Conservation (phyloP, 1,284 basidiomycete genomes). For the Microbotryum scabiosae region DNA sequence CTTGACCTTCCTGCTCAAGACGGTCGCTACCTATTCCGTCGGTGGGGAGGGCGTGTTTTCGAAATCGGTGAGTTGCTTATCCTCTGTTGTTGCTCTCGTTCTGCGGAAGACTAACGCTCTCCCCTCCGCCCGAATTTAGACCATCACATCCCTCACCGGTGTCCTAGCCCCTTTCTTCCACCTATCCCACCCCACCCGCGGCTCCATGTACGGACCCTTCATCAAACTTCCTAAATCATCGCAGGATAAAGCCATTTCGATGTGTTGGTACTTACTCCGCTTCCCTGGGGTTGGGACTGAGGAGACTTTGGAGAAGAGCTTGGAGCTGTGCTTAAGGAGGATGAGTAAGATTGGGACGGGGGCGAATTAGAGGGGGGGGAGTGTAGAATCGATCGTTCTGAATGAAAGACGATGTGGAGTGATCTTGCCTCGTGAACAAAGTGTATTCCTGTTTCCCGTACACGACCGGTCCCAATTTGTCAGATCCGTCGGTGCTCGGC, state of each 20-base stretch:
- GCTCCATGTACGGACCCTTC: constrained; percentile 37
- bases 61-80: neutral
- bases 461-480: no score
- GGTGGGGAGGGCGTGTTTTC: constrained; percentile 1
- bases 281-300: neutral
- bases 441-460: no score
- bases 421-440: no score
- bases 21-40: neutral
- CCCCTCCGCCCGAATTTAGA: constrained; percentile 39
- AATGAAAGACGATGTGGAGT: no score
- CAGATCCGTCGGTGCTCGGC: no score
- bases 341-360: no score
- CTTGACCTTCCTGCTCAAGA: constrained; percentile 15
- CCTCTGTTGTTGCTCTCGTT: no score
- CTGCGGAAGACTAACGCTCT: constrained; percentile 8
- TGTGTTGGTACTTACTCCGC: constrained; percentile 41
- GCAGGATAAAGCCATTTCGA: constrained; percentile 43
- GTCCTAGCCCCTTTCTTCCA: constrained; percentile 68
- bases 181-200: constrained; percentile 53
- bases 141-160: constrained; percentile 46
- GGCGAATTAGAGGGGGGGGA: no score
- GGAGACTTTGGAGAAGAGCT: no score
- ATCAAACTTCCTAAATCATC: neutral
- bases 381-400: no score
- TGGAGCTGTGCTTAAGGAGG: no score